Conservation (phyloP, 1,284 basidiomycete species). For the Pterulicium gracile region DNA sequence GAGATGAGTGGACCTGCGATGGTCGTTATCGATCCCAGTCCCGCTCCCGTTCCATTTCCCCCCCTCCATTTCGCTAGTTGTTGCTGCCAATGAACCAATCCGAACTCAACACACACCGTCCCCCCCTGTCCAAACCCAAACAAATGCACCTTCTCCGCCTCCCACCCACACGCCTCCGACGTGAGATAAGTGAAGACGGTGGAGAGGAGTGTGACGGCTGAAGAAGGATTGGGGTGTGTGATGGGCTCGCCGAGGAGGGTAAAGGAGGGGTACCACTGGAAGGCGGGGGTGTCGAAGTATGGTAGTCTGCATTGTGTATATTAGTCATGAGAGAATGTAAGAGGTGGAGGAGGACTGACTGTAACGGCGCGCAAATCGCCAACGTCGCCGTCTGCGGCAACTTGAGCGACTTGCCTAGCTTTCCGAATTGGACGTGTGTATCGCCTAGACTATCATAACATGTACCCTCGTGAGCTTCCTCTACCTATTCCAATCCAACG, state of each 20-base stretch:
- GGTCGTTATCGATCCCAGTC: constrained; percentile 57
- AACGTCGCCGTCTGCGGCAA: constrained; percentile 83
- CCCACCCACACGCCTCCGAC: constrained; percentile 54
- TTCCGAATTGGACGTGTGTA: constrained; percentile 66
- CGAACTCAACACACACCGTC: constrained; percentile 64
- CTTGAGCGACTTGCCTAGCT: constrained; percentile 62
- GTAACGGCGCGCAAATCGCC: constrained; percentile 69
- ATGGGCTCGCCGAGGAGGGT: constrained; percentile 69
- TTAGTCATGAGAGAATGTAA: background rate
- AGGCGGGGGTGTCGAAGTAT: constrained; percentile 69
- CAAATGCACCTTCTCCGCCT: constrained; percentile 58
- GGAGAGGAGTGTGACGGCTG: constrained; percentile 46
- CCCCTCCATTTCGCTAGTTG: constrained; percentile 19
- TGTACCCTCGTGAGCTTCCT: constrained; percentile 4
- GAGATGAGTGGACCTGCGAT: constrained; percentile 68
- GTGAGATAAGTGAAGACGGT: constrained; percentile 48
- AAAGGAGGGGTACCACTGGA: constrained; percentile 86
- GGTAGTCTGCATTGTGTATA: constrained; percentile 47
- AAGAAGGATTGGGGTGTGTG: constrained; percentile 58
- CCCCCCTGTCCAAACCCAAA: constrained; percentile 91
- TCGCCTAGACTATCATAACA: constrained; percentile 46
- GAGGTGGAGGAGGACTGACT: constrained; percentile 30
- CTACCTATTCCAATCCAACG: constrained; percentile 2
- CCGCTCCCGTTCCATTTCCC: constrained; percentile 3
- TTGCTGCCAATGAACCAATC: constrained; percentile 36